phyloP scores from a whole-genome alignment of 2,329 filamentous ascomycete genomes.

The Penicillium corylophilum region DNA sequence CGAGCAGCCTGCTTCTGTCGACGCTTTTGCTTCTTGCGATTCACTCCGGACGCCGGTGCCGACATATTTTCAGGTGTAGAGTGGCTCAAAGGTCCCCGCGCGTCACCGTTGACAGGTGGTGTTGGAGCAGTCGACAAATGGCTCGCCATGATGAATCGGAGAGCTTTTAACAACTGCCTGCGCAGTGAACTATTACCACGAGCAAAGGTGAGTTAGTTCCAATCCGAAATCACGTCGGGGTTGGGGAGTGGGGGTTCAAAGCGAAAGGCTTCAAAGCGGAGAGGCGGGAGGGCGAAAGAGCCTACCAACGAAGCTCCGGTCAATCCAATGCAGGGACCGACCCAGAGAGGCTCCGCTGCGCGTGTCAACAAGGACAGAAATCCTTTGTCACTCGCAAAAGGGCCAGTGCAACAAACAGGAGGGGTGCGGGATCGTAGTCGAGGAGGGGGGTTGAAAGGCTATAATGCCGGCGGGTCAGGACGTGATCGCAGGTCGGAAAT shows the following conservation, averaged over 20 bases:
- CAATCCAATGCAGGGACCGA: slow-evolving; percentile 19
- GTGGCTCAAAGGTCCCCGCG: slow-evolving; percentile 23
- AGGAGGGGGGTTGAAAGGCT: slow-evolving; percentile 24
- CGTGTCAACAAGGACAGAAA: slow-evolving; percentile 6
- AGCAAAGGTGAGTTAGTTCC: slow-evolving; percentile 2
- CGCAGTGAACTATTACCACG: slow-evolving; percentile 14
- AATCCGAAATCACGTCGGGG: slow-evolving; percentile 4
- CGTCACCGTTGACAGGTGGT: slow-evolving; percentile 32
- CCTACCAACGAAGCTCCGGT: slow-evolving; percentile 28
- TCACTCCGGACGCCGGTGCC: slow-evolving; percentile 51
- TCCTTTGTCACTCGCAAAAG: slow-evolving; percentile 13
- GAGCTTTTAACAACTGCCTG: slow-evolving; percentile 26
- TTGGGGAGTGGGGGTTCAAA: slow-evolving; percentile 5
- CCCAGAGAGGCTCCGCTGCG: slow-evolving; percentile 15
- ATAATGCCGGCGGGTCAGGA: slow-evolving; percentile 24
- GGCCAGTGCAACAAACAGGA: slow-evolving; percentile 10
- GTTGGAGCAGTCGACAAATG: slow-evolving; percentile 26
- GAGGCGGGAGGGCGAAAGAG: slow-evolving; percentile 25
- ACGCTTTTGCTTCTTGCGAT: slow-evolving; percentile 94
- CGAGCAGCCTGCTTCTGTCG: slow-evolving; percentile 79
- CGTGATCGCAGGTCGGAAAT: slow-evolving; percentile 16
- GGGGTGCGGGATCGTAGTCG: slow-evolving; percentile 19
- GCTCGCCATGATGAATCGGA: slow-evolving; percentile 30
- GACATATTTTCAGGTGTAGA: slow-evolving; percentile 11
- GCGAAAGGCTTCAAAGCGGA: slow-evolving; percentile 18